These are phyloP conservation scores for Phellinidium pouzarii DNA, from an alignment of 1,284 basidiomycete species.

Conservation along the genomic window DNA sequence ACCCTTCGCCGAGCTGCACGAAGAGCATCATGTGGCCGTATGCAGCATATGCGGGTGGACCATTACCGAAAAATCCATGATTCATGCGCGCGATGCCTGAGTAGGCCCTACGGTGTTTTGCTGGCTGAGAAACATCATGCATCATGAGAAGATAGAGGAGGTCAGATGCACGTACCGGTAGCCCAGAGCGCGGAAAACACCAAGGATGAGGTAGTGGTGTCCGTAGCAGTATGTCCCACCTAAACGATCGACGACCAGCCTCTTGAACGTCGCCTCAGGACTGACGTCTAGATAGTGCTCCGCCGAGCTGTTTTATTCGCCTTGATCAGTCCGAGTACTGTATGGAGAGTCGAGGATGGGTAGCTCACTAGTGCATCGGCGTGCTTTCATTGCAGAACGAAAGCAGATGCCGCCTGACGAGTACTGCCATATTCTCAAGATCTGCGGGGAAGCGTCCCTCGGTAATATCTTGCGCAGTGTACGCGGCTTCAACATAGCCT, in stretches of 20 bases:
- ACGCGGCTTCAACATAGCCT: constrained; percentile 2
- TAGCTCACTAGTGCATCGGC: constrained; percentile 20
- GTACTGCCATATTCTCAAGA: constrained; percentile 13
- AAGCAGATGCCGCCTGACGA: constrained; percentile 17
- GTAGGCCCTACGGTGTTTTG: neutral
- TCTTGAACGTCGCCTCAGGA: constrained; percentile 19
- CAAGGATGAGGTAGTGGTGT: constrained; percentile 19
- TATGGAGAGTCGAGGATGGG: neutral
- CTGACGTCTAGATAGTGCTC: constrained; percentile 18
- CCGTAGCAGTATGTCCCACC: constrained; percentile 21
- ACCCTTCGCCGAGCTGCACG: constrained; percentile 16
- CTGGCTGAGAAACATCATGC: too few relatives aligned
- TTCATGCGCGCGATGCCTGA: constrained; percentile 13
- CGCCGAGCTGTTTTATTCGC: constrained; percentile 8
- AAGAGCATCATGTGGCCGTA: constrained; percentile 19
- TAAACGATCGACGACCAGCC: constrained; percentile 12
- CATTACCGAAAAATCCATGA: neutral
- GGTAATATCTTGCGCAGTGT: constrained; percentile 7
- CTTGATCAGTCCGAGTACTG: neutral
- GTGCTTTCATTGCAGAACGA: constrained; percentile 20
- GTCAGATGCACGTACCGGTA: constrained; percentile 17
- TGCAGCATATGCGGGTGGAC: constrained; percentile 6
- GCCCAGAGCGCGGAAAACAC: constrained; percentile 20
- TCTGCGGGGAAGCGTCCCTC: constrained; percentile 10
- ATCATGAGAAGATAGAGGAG: too few relatives aligned